These are phyloP conservation scores for Agrocybe pediades DNA, from an alignment of 768 basidiomycete genomes.

Conservation along the genomic window DNA sequence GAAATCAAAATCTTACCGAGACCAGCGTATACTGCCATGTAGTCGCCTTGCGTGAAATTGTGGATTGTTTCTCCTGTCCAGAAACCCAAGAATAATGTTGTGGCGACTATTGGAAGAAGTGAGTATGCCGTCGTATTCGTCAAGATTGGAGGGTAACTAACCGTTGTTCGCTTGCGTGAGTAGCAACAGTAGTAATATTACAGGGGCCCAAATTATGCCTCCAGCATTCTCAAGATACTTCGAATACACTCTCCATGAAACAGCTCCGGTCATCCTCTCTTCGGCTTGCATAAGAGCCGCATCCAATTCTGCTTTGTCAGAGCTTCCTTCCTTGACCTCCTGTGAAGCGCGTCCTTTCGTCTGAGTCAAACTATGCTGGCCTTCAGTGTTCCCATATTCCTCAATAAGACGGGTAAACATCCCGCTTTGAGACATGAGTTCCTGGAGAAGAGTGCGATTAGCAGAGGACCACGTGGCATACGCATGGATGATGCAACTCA, in stretches of 20 bases:
- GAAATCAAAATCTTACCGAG: slow-evolving; percentile 33
- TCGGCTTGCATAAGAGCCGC: slow-evolving; percentile 51
- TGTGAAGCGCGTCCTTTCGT: slow-evolving; percentile 26
- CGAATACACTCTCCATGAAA: slow-evolving; percentile 48
- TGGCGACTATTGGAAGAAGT: slow-evolving; percentile 44
- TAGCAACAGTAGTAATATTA: slow-evolving; percentile 44
- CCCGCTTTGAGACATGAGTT: slow-evolving; percentile 42
- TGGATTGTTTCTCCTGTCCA: slow-evolving; percentile 63
- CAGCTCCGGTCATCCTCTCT: slow-evolving; percentile 57
- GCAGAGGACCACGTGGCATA: neutral
- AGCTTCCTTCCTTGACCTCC: neutral
- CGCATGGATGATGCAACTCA: slow-evolving; percentile 23
- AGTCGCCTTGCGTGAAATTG: slow-evolving; percentile 60
- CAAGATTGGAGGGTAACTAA: slow-evolving; percentile 17
- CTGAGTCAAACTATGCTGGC: slow-evolving; percentile 17
- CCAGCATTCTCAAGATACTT: slow-evolving; percentile 52
- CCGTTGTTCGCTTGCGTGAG: slow-evolving; percentile 54
- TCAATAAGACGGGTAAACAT: slow-evolving; percentile 55
- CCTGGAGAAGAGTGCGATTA: slow-evolving; percentile 26
- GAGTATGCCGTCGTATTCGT: neutral
- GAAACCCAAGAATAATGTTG: slow-evolving; percentile 70
- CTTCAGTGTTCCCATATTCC: slow-evolving; percentile 50
- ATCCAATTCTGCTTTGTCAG: neutral
- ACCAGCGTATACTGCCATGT: slow-evolving; percentile 63
- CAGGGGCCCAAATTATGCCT: slow-evolving; percentile 47